Evolutionary conservation across 495 filamentous ascomycete species (phyloP), one percentile per base, ranked within the genome.

Genomic region (Penicillium argentinense): DNA sequence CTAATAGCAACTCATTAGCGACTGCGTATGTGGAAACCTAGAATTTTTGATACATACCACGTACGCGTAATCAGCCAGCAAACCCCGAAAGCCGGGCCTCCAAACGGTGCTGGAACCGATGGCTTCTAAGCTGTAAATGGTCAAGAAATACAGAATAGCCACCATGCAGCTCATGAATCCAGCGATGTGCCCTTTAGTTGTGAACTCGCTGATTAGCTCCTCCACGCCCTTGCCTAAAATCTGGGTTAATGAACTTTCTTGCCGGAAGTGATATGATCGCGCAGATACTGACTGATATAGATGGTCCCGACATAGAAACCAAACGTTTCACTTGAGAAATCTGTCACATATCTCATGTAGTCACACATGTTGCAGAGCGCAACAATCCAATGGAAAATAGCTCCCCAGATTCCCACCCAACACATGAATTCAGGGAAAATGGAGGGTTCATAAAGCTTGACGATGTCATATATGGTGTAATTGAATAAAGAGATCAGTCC

Each of bases 301-400:
- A 88, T 87, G 61, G 85, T 84, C 37, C 84, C 85, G 13, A 89
- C 85, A 62, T 89, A 89, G 59, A 87, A 86, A 13, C 85, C 86
- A 53, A 89, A 88, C 42, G 83, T 85, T 57, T 89, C 85, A 59
- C 84, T 86, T 25, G 83, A 83, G 53, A 89, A 89, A 5, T 83
- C 73, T 9, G 85, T 88, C 17, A 89, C 85, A 62, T 84, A 88
- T 53, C 75, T 78, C 9, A 89, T 72, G 54, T 75, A 84, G 66
- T 89, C 86, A 62, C 84, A 87, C 9, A 81, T 69, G 53, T 89
- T 89, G 3, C 82, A 83, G 28, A 86, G 65, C 9, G 85, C 84
- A 1, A 88, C 71, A 32, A 82, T 69, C 79, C 78, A 85, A 62
- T 89, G 85, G 63, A 88, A 83, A 13, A 84, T 65, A 25, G 87